Conservation (phyloP, 108 stramenopile genomes). For the Nitzschia putrida region DNA sequence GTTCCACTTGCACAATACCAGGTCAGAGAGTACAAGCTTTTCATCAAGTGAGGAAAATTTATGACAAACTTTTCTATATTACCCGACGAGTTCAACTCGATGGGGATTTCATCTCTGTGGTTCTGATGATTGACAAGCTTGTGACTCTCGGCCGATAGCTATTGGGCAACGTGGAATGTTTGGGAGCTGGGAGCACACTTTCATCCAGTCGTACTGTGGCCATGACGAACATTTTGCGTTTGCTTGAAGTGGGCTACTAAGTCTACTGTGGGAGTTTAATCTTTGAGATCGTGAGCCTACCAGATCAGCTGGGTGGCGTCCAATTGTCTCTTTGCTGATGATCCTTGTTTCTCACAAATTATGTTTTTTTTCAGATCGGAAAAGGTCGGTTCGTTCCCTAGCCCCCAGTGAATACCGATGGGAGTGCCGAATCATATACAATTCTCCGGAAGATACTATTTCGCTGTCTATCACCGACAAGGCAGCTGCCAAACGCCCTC, state of each 20-base stretch:
- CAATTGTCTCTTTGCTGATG: too few relatives aligned
- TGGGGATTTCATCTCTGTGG: conserved; percentile 74
- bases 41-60: conserved; percentile 57
- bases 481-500: too few relatives aligned
- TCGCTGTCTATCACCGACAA: too few relatives aligned
- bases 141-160: neutral
- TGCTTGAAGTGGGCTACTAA: conserved; percentile 37
- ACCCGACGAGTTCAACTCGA: conserved; percentile 34
- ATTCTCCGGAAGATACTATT: too few relatives aligned
- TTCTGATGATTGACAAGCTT: conserved; percentile 55
- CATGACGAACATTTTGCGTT: conserved; percentile 58
- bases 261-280: conserved; percentile 55
- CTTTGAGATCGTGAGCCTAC: conserved; percentile 79
- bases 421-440: too few relatives aligned
- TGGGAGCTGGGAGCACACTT: neutral
- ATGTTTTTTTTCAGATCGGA: too few relatives aligned
- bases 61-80: conserved; percentile 59
- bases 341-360: too few relatives aligned
- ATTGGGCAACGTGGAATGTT: neutral
- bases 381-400: too few relatives aligned
- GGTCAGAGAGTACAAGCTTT: neutral
- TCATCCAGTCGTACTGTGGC: conserved; percentile 28
- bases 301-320: too few relatives aligned
- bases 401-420: too few relatives aligned
- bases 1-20: too few relatives aligned